Conservation (phyloP, 768 basidiomycete genomes). For the Lepiota subincarnata region DNA sequence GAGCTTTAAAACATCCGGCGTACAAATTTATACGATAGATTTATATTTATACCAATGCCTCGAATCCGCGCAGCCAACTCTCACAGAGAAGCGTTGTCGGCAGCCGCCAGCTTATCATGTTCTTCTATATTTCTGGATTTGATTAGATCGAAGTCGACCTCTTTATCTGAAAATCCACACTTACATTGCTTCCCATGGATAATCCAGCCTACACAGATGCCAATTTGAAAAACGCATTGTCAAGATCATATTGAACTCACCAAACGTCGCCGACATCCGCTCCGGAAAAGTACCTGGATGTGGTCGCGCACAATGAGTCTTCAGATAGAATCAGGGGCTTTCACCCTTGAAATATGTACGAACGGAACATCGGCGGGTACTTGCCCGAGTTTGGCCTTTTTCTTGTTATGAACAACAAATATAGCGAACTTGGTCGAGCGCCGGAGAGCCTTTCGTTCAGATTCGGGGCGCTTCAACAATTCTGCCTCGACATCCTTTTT, state of each 20-base stretch:
- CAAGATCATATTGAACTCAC: constrained; percentile 37
- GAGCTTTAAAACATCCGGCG: too few species aligned
- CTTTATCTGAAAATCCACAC: constrained; percentile 20
- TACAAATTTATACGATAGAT: background rate
- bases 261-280: constrained; percentile 70
- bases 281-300: constrained; percentile 79
- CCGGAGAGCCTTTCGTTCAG: constrained; percentile 65
- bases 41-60: background rate
- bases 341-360: constrained; percentile 19
- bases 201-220: constrained; percentile 56
- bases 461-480: constrained; percentile 58
- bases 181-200: constrained; percentile 78
- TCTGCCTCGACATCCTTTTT: constrained; percentile 82
- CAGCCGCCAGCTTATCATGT: constrained; percentile 60
- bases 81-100: constrained; percentile 26
- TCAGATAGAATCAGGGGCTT: constrained; percentile 2
- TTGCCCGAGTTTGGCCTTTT: constrained; percentile 77
- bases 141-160: background rate
- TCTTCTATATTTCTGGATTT: constrained; percentile 65
- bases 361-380: constrained; percentile 67
- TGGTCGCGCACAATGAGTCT: constrained; percentile 14
- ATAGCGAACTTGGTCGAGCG: constrained; percentile 76
- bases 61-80: background rate
- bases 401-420: constrained; percentile 95
- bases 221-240: background rate